Evolutionary conservation across 352 stramenopile species (phyloP).

Genomic region (Globisporangium viniferum): DNA sequence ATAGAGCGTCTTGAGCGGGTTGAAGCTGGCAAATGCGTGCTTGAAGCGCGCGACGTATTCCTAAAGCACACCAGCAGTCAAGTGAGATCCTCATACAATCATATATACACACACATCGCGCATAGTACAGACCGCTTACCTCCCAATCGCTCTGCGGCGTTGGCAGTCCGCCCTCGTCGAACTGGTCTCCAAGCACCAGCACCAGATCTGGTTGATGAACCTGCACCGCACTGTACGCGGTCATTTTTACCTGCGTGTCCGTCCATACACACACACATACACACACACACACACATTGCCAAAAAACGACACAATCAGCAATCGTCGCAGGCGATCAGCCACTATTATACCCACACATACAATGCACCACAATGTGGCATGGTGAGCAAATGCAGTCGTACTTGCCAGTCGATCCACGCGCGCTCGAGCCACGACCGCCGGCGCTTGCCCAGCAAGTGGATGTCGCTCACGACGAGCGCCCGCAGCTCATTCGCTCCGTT

Average conservation of each 20-base stretch:
- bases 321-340: neutral
- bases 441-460: slow-evolving; percentile 72
- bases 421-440: slow-evolving; percentile 52
- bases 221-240: slow-evolving; percentile 38
- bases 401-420: slow-evolving; percentile 75
- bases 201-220: slow-evolving; percentile 53
- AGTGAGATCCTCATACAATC: neutral
- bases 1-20: slow-evolving; percentile 48
- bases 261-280: no score
- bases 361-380: no score
- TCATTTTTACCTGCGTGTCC: slow-evolving; percentile 26
- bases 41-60: slow-evolving; percentile 56
- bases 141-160: slow-evolving; percentile 51
- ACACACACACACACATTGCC: neutral
- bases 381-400: slow-evolving; percentile 1
- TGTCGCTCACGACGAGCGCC: slow-evolving; percentile 64
- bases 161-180: slow-evolving; percentile 63
- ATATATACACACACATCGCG: neutral
- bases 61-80: slow-evolving; percentile 12
- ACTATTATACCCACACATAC: neutral
- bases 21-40: slow-evolving; percentile 32
- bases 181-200: slow-evolving; percentile 67
- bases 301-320: neutral
- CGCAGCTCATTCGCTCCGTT: slow-evolving; percentile 16
- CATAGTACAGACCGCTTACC: slow-evolving; percentile 15